phyloP scores from a whole-genome alignment of 352 stramenopile species.

The Phytophthora citrophthora region DNA sequence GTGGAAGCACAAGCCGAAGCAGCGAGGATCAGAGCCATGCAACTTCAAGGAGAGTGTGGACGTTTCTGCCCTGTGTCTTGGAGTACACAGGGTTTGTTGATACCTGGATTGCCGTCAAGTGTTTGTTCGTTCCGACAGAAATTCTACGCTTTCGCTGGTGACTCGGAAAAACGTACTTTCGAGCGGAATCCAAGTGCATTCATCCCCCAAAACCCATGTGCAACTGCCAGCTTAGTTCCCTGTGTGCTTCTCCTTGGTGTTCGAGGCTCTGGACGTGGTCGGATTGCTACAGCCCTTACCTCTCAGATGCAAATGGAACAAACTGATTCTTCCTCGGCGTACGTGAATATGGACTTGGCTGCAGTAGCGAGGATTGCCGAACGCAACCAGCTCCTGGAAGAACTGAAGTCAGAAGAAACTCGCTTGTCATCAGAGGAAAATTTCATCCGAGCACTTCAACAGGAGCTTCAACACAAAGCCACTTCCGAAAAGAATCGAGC shows the following conservation, averaged over 20 bases:
- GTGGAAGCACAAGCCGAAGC: constrained; percentile 20
- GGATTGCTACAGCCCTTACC: constrained; percentile 7
- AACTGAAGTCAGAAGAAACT: constrained; percentile 33
- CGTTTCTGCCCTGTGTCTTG: constrained; percentile 76
- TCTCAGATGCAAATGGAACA: constrained; percentile 6
- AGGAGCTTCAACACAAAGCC: constrained; percentile 15
- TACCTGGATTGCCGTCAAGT: constrained; percentile 48
- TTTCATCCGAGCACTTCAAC: constrained; percentile 24
- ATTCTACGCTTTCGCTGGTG: constrained; percentile 66
- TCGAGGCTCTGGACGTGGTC: constrained; percentile 34
- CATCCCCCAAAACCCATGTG: constrained; percentile 30
- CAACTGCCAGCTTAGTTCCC: constrained; percentile 45
- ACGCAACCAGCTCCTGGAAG: constrained; percentile 21
- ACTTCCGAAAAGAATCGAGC: constrained; percentile 3
- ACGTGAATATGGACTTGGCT: constrained; percentile 26
- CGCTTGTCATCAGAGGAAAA: constrained; percentile 23
- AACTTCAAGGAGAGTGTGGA: constrained; percentile 55
- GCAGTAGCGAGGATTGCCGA: constrained; percentile 6
- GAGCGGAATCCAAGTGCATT: constrained; percentile 55
- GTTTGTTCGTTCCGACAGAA: constrained; percentile 50
- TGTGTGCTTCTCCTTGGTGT: constrained; percentile 62
- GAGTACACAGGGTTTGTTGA: constrained; percentile 37
- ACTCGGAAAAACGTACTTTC: constrained; percentile 48
- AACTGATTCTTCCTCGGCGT: constrained; percentile 6
- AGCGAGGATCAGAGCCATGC: constrained; percentile 12